Evolutionary conservation across 1,284 basidiomycete genomes (phyloP).

Genomic region (Stereum hirsutum): DNA sequence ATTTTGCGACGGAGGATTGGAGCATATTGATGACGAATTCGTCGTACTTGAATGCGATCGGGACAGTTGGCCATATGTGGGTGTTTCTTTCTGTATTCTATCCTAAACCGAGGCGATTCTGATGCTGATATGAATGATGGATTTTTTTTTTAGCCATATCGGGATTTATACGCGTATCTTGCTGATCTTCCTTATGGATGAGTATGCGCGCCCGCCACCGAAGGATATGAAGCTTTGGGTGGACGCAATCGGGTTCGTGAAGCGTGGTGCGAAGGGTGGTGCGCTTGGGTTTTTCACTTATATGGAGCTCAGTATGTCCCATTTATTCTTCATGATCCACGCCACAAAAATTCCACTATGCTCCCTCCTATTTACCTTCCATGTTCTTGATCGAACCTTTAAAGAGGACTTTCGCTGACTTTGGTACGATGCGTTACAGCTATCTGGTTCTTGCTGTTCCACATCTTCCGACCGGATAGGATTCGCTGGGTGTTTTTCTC

Average conservation of each 20-base stretch:
- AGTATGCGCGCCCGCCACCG: conserved; percentile 36
- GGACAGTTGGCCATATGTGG: no score
- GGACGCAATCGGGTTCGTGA: conserved; percentile 48
- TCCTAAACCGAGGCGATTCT: no score
- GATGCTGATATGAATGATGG: no score
- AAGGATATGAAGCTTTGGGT: conserved; percentile 62
- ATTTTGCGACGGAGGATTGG: conserved; percentile 54
- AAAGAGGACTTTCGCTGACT: no score
- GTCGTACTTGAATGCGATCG: conserved; percentile 43
- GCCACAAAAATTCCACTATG: no score
- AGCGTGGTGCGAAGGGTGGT: conserved; percentile 43
- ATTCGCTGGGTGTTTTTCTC: conserved; percentile 39
- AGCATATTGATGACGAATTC: conserved; percentile 51
- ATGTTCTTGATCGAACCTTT: no score
- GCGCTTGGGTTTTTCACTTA: conserved; percentile 59
- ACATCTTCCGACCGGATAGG: conserved; percentile 34
- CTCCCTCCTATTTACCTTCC: no score
- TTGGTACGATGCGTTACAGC: no score
- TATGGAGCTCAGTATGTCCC: conserved; percentile 41
- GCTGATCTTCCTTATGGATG: conserved; percentile 47
- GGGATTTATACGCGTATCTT: conserved; percentile 52
- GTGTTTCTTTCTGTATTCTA: no score
- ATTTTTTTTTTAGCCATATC: conserved; percentile 29
- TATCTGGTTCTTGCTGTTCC: conserved; percentile 41
- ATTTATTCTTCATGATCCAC: no score